phyloP scores from a whole-genome alignment of 805 yeast genomes.

The Wickerhamomyces pijperi region DNA sequence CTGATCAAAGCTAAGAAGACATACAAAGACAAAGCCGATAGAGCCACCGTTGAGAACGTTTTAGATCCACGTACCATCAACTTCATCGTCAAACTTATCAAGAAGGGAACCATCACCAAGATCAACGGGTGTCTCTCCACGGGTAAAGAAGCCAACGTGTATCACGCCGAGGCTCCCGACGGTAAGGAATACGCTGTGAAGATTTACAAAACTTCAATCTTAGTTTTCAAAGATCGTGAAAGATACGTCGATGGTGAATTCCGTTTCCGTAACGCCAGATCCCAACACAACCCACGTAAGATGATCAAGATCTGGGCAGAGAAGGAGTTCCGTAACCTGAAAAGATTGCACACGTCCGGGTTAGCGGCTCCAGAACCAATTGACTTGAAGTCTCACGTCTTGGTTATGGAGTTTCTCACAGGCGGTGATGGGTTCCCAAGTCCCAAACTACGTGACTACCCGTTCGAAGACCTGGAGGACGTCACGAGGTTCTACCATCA shows the following conservation, averaged over 20 bases:
- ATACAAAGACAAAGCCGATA: constrained; percentile 73
- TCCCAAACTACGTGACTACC: constrained; percentile 81
- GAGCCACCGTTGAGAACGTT: constrained; percentile 96
- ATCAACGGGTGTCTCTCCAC: constrained; percentile 92
- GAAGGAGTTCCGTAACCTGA: constrained; percentile 88
- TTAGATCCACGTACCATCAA: constrained; percentile 87
- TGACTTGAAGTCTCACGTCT: constrained; percentile 78
- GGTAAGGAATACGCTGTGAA: constrained; percentile 73
- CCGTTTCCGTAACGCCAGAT: constrained; percentile 77
- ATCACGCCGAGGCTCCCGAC: constrained; percentile 48
- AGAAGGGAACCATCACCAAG: constrained; percentile 71
- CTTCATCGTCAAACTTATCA: constrained; percentile 71
- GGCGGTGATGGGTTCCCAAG: constrained; percentile 80
- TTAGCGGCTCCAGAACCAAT: constrained; percentile 93
- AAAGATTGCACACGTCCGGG: constrained; percentile 65
- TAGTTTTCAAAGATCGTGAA: constrained; percentile 95
- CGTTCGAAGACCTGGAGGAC: constrained; percentile 56
- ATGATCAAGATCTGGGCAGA: constrained; percentile 99
- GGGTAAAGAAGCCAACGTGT: constrained; percentile 98
- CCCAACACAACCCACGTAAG: constrained; percentile 86
- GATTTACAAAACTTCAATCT: constrained; percentile 89
- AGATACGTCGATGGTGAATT: constrained; percentile 94
- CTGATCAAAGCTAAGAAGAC: constrained; percentile 44
- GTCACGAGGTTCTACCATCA: constrained; percentile 61
- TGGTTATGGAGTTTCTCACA: constrained; percentile 86